phyloP scores from a whole-genome alignment of 495 filamentous ascomycete species.

The Xylaria cubensis region DNA sequence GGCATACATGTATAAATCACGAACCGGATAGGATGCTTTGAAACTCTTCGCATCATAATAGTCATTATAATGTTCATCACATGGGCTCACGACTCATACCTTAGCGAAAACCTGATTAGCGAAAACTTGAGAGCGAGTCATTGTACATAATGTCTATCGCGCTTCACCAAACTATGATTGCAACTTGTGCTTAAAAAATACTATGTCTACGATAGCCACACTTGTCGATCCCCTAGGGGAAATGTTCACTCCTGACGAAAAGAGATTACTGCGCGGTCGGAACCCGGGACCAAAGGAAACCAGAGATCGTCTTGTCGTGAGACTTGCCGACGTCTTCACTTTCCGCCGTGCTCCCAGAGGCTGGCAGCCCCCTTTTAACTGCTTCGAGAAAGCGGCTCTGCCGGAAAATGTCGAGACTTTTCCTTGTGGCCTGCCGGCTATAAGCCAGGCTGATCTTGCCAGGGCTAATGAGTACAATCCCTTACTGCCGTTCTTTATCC shows the following conservation, averaged over 20 bases:
- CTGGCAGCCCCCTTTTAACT: conserved; percentile 12
- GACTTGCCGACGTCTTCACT: conserved; percentile 25
- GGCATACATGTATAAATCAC: neutral
- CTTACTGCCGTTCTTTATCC: neutral
- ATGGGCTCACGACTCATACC: neutral
- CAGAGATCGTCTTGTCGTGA: conserved; percentile 8
- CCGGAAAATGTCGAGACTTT: neutral
- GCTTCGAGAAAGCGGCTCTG: conserved; percentile 14
- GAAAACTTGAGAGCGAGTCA: neutral
- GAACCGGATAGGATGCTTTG: neutral
- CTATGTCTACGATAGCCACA: neutral
- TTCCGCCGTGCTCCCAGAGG: conserved; percentile 22
- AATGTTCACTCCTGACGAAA: conserved; percentile 11
- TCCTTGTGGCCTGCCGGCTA: neutral
- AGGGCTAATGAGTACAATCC: conserved; percentile 18
- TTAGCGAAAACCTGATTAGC: neutral
- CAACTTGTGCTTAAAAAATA: neutral
- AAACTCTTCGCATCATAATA: neutral
- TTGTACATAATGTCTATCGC: neutral
- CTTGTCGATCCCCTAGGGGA: conserved; percentile 5
- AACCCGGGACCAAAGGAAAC: neutral
- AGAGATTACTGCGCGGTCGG: conserved; percentile 5
- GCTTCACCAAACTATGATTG: too few relatives aligned
- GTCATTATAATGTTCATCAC: neutral
- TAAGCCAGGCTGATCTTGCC: conserved; percentile 7